Evolutionary conservation across 371 early-diverging fungal genomes (phyloP), one percentile per base, ranked within the genome.

Genomic region (Mucor piriformis): DNA sequence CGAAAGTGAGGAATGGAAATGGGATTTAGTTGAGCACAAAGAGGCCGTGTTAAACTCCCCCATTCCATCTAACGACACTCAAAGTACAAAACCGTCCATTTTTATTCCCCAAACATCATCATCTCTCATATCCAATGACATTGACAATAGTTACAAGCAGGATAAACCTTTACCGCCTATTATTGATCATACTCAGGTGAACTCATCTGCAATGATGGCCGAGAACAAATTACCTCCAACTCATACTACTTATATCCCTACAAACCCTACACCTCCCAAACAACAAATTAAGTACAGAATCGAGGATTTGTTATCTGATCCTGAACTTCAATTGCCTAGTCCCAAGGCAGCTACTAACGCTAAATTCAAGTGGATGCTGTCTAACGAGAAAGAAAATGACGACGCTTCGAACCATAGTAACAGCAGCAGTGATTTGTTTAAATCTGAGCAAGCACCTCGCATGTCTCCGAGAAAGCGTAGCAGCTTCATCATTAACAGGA

Each of bases 291-390:
- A 66, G 2, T 76, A 76, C 43, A 57, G 73, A 20, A 79, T 79
- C 52, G 76, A 79, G 37, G 80, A 79, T 15, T 33, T 79, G 2
- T 32, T 79, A 34, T 64, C 74, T 10, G 80, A 79, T 40, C 74
- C 77, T 3, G 63, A 52, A 4, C 50, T 74, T 13, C 67, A 74
- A 51, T 40, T 38, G 7, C 33, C 54, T 3, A 51, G 46, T 6
- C 46, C 60, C 10, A 61, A 64, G 37, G 40, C 70, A 3, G 20
- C 34, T 0, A 53, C 59, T 6, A 66, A 48, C 37, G 35, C 42
- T 34, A 75, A 75, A 40, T 70, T 79, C 8, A 56, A 66, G 16
- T 75, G 70, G 72, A 73, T 74, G 46, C 37, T 70, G 27, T 33
- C 18, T 7, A 53, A 40, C 15, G 50, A 50, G 10, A 50, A 12